Conservation (phyloP, 2,329 filamentous ascomycete genomes). For the Exophiala aquamarina region DNA sequence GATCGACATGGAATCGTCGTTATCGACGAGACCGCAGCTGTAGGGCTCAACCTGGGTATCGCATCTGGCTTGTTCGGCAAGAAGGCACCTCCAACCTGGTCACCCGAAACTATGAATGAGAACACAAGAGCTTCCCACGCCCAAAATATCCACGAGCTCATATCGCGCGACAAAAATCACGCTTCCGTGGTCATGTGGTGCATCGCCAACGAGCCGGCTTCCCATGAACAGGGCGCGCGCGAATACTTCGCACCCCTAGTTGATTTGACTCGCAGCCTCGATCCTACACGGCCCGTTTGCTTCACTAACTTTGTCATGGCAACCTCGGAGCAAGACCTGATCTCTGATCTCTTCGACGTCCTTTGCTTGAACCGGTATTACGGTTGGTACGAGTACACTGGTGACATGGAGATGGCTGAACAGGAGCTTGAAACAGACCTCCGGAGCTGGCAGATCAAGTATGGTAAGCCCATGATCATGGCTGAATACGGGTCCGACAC, state of each 20-base stretch:
- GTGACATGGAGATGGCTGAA: not conserved
- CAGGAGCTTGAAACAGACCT: constrained; percentile 28
- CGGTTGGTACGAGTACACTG: not conserved
- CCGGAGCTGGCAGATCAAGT: constrained; percentile 27
- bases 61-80: not conserved
- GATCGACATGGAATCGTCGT: not conserved
- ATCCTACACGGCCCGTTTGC: not conserved
- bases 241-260: not conserved
- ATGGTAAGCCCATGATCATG: constrained; percentile 33
- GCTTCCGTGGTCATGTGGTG: not conserved
- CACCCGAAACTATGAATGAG: not conserved
- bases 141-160: not conserved
- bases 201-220: not conserved
- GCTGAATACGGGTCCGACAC: constrained; percentile 34
- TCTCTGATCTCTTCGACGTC: not conserved
- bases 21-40: not conserved
- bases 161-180: not conserved
- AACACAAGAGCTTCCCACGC: not conserved
- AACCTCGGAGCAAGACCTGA: not conserved
- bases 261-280: not conserved
- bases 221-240: not conserved
- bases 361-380: not conserved
- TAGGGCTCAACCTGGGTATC: not conserved
- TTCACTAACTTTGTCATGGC: not conserved
- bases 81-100: not conserved